phyloP scores from a whole-genome alignment of 2,329 filamentous ascomycete species.

The Pestalotiopsis sp. region DNA sequence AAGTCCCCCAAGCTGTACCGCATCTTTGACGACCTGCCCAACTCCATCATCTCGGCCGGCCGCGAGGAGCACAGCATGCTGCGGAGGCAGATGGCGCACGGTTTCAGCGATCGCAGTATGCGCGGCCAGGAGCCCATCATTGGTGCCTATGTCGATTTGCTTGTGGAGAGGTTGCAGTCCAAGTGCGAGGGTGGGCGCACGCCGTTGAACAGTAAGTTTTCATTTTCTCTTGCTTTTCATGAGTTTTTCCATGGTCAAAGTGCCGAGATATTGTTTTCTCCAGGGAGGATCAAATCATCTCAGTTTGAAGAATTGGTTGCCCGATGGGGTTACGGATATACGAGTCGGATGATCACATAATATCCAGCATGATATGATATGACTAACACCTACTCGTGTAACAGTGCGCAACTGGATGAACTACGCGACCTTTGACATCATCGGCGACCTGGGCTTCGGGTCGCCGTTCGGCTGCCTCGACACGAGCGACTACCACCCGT shows the following conservation, averaged over 20 bases:
- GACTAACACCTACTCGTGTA: background rate
- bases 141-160: constrained; percentile 37
- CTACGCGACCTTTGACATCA: constrained; percentile 44
- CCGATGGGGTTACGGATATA: no score
- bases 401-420: constrained; percentile 40
- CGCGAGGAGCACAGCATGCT: constrained; percentile 36
- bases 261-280: no score
- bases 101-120: constrained; percentile 41
- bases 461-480: constrained; percentile 41
- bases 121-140: constrained; percentile 44
- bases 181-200: constrained; percentile 20
- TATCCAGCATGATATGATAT: no score
- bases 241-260: no score
- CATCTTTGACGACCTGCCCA: constrained; percentile 24
- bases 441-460: constrained; percentile 50
- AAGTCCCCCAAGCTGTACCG: constrained; percentile 33
- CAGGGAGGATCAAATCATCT: no score
- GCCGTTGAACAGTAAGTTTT: constrained; percentile 23
- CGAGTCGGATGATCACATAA: no score
- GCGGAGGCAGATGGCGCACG: constrained; percentile 39
- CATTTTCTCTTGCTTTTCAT: background rate
- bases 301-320: no score
- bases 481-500: constrained; percentile 35
- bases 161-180: constrained; percentile 33
- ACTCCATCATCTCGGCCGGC: constrained; percentile 32